Conservation (phyloP, 148 eudicot species). For the Linanthus parryae region DNA sequence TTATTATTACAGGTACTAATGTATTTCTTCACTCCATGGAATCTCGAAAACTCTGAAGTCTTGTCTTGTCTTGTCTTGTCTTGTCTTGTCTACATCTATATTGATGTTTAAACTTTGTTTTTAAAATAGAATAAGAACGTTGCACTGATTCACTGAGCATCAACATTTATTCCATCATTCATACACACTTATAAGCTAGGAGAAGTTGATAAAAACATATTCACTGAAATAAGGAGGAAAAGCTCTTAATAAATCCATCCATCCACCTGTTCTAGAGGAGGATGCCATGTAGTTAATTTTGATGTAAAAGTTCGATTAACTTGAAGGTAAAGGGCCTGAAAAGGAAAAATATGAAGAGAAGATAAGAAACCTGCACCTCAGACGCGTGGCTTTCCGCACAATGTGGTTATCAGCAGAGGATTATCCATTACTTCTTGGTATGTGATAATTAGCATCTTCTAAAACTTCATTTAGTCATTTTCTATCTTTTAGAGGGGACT, state of each 20-base stretch:
- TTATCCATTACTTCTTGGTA: conserved; percentile 94
- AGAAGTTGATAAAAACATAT: no score
- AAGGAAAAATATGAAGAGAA: conserved; percentile 86
- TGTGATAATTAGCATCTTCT: neutral
- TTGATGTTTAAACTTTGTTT: no score
- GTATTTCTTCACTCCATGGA: conserved; percentile 7
- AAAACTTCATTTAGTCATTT: neutral
- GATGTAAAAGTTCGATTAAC: conserved; percentile 9
- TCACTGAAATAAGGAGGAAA: no score
- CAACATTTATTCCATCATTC: no score
- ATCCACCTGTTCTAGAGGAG: no score
- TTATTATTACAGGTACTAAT: conserved; percentile 78
- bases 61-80: no score
- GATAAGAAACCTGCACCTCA: conserved; percentile 72
- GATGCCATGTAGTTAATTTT: neutral
- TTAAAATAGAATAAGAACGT: no score
- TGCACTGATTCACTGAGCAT: no score
- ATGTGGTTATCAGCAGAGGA: conserved; percentile 98
- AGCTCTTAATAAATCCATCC: no score
- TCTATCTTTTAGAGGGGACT: neutral
- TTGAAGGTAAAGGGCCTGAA: conserved; percentile 91
- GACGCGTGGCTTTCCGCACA: conserved; percentile 93
- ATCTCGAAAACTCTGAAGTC: no score
- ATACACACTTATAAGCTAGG: no score
- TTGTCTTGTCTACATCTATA: no score